Conservation (phyloP, 2,329 filamentous ascomycete species). For the Talaromyces marneffei region DNA sequence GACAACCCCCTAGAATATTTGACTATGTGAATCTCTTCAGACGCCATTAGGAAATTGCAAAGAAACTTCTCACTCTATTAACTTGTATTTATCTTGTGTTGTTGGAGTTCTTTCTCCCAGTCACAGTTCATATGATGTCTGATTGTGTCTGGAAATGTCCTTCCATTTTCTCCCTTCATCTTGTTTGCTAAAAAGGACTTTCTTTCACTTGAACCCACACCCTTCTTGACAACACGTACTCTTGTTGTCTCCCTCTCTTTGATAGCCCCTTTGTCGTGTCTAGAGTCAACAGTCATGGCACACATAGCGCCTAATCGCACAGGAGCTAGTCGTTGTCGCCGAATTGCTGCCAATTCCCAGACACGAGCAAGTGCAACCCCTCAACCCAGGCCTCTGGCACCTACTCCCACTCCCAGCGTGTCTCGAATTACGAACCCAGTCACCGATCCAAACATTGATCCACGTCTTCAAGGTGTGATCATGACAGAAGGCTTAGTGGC, state of each 20-base stretch:
- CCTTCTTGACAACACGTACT: slow-evolving; percentile 1
- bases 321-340: background rate
- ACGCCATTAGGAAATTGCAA: too few species aligned
- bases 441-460: background rate
- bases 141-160: slow-evolving; percentile 9
- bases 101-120: too few species aligned
- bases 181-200: too few species aligned
- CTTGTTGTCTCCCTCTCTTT: background rate
- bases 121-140: background rate
- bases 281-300: background rate
- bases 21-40: background rate
- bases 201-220: background rate
- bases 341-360: background rate
- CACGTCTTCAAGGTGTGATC: background rate
- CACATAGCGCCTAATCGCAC: background rate
- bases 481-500: too few species aligned
- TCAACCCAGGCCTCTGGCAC: background rate
- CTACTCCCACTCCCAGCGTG: background rate
- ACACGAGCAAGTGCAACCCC: background rate
- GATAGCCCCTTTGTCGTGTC: background rate
- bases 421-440: background rate
- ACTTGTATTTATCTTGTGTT: too few species aligned
- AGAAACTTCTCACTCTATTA: background rate
- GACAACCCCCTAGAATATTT: background rate
- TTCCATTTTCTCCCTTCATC: slow-evolving; percentile 14